Base-by-base conservation (phyloP, 176 grass and related monocot species). In the Carex parvula region DNA sequence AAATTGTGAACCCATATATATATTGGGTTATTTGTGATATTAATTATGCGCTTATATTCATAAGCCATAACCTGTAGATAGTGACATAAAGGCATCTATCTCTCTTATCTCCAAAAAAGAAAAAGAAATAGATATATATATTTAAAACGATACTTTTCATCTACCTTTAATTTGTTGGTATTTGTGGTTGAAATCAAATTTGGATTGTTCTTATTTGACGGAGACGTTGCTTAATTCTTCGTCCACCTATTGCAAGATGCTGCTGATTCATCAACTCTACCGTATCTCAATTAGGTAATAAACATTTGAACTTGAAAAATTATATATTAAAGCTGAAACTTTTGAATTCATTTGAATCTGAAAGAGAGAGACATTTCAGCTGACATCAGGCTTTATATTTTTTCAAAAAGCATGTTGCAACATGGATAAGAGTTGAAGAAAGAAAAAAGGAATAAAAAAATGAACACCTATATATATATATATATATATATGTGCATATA, bases 101-200 rank as follows among this genome's bases (percentile, higher is more conserved):
- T 54, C 44, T 62, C 41, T 68, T 83, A 83, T 59, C 39, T 83
- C 42, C 22, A 21, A 81, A 64, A 44, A 79, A 37, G 7, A 64
- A 15, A 64, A 42, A 22, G 9, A 81, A 26, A 5, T 1, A 39
- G 0, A 39, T 6, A 52, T 21, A 22, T n/a, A 80, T 61, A 29
- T 1, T 29, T 29, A n/a, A 74, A 78, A 18, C 5, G 79, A 41
- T 63, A 10, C 8, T 16, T 64, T 80, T 48, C 50, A 64, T 81
- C 26, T 15, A 3, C 60, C 41, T 64, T 62, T 29, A 29, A 29
- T 29, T 66, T 52, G 12, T 78, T 78, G 16, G 8, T 57, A 16
- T 32, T 69, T 64, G 60, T 83, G 81, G 81, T 66, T 50, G 24
- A 83, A 83, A 83, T 83, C 60, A 48, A 83, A 69, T 66, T 83